Base-by-base conservation (phyloP, 106 monocot species). In the Allium sativum region DNA sequence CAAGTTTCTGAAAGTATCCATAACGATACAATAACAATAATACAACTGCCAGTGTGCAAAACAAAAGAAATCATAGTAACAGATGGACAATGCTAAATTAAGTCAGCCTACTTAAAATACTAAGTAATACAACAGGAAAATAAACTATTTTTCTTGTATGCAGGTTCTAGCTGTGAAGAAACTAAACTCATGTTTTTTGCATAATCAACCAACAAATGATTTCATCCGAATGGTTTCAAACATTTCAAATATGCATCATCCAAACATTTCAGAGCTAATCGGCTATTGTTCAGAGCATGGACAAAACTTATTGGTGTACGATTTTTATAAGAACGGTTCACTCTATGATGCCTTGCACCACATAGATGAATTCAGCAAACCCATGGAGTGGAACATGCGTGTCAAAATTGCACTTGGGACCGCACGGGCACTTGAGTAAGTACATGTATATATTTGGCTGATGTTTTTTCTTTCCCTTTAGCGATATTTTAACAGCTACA, bases 131-230 rank as follows among this genome's bases (percentile, higher is more conserved):
- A 1, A 5, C 2, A 21, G 55, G 19, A 14, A 7, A 21, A 54
- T 17, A n/a, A 20, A 19, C 20, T 18, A 3, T 20, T 21, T 9
- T 19, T 9, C 4, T 75, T 43, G 14, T 55, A 0, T 77, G 12
- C 41, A 96, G 95, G 74, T 88, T 78, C 55, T 98, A 42, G 96
- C 96, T 45, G 84, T 98, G 42, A 91, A 98, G 82, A 98, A 98
- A 74, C 72, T 91, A 54, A 78, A 84, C 54, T 70, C 67, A 21
- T 73, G 76, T 22, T 70, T 75, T 14, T 44, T 90, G 16, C 77
- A 77, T 15, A 69, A 66, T 20, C 73, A 78, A 59, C 73, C 84
- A 52, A 65, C 77, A 54, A 80, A 87, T 20, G 76, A 82, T 40
- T 98, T 98, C 69, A 67, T 83, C 53, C 76, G 80, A 56, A 61